Evolutionary conservation across 345 rosid genomes (phyloP), one percentile per base, ranked within the genome.

Genomic region (Streptanthus diversifolius): DNA sequence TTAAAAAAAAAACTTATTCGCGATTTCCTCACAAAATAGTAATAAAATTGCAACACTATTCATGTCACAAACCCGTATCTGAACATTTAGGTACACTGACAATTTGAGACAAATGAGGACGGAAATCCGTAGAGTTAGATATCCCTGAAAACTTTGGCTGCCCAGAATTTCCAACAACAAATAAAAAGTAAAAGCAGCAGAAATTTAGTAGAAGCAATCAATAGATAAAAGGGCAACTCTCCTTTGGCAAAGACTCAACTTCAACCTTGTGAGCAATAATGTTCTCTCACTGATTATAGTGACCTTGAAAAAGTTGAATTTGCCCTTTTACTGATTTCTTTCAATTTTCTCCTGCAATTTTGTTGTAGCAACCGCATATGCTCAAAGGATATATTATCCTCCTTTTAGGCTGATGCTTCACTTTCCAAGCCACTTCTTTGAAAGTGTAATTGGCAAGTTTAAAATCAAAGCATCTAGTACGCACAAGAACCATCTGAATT

Each of bases 161-260:
- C n/a, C 27, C 27, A 25, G 27, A 25, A 25, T 25, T 25, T 25
- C 27, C 27, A 25, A 25, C 27, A 25, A 25, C 27, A 25, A 27
- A 54, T 15, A 29, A 41, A 22, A 40, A 40, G 22, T 22, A 39
- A 60, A 13, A 39, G 33, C 33, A 39, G 19, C 3, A 18, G 44
- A 58, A 55, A 30, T 32, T 55, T 33, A 59, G 18, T 37, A 59
- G 45, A 39, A 37, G 32, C 59, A 22, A 35, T 33, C 47, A 37
- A 66, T 37, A 80, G 79, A 72, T 21, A 65, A 70, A 17, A 77
- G 82, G 85, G 81, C 81, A 81, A 73, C 85, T 82, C 81, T 82
- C 82, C 83, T 80, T 84, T 84, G 87, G 83, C 87, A 84, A 71
- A 15, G 71, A 21, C 71, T 22, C 36, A 66, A 49, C 24, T 52